Evolutionary conservation across 73 alveolate species (phyloP).

Genomic region (Tetrahymena thermophila): DNA sequence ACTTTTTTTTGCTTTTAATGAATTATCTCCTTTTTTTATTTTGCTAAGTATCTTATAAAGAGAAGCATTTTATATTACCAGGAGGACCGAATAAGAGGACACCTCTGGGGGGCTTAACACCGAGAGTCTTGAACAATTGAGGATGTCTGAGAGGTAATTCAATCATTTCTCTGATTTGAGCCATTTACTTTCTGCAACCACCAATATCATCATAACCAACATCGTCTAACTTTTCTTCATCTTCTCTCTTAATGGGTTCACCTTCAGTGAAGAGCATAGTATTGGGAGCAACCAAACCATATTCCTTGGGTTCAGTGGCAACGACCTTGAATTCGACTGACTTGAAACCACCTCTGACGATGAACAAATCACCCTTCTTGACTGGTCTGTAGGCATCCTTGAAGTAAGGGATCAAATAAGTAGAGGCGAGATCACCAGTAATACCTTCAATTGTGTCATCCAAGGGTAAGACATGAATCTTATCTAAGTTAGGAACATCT

Average conservation of each 20-base stretch:
- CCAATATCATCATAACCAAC: constrained; percentile 98
- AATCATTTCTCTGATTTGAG: constrained; percentile 93
- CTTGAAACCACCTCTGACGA: constrained; percentile 97
- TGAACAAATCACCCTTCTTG: constrained; percentile 94
- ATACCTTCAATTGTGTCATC: constrained; percentile 98
- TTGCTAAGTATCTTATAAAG: not conserved
- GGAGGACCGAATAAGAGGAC: constrained; percentile 96
- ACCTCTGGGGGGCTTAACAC: constrained; percentile 99
- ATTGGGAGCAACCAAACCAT: constrained; percentile 95
- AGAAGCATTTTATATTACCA: constrained; percentile 9
- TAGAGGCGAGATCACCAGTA: constrained; percentile 92
- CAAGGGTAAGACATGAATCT: constrained; percentile 92
- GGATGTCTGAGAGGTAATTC: constrained; percentile 98
- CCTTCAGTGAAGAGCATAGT: constrained; percentile 97
- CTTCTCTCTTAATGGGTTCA: constrained; percentile 92
- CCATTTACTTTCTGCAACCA: constrained; percentile 98
- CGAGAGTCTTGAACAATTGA: constrained; percentile 91
- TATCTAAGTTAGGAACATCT: constrained; percentile 90
- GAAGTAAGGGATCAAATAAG: constrained; percentile 95
- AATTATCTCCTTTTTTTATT: not conserved
- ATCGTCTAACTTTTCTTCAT: constrained; percentile 89
- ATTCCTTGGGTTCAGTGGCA: constrained; percentile 96
- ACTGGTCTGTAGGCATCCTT: constrained; percentile 98
- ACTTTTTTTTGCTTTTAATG: not conserved
- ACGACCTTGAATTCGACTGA: constrained; percentile 97